Evolutionary conservation across 495 filamentous ascomycete genomes (phyloP), one percentile per base, ranked within the genome.

Genomic region (Penicillium paradoxum): DNA sequence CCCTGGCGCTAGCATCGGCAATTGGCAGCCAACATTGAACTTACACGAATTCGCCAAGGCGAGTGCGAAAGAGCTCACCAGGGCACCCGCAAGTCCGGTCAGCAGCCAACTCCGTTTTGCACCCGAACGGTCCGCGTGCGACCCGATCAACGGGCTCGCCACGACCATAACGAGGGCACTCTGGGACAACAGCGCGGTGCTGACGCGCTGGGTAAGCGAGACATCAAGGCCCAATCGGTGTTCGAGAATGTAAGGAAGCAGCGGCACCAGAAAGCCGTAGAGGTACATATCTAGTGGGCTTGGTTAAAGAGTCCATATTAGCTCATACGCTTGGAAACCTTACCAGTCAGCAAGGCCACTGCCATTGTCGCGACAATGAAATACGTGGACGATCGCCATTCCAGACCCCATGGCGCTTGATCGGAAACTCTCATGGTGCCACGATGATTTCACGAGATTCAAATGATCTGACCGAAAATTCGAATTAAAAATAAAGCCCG

Each of bases 301-400:
- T 90, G 48, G 87, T 89, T 68, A 75, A 22, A 3, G 18, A 39
- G 5, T 15, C 15, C 29, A 0, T n/a, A 10, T 14, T 22, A 5
- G 9, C 1, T 7, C 38, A 19, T 9, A 13, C 33, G 11, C 1
- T 89, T 44, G 80, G 79, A 56, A 86, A 25, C 1, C 32, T 19
- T 54, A 63, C 59, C 59, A 7, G 54, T 58, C 19, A 62, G 58
- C 19, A 65, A 22, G 34, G 62, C 59, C 41, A 65, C 57, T 19
- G 57, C 60, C 52, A 64, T 56, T 19, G 60, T 44, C 17, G 52
- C 41, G 22, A 64, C 56, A 42, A 64, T 61, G 32, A 66, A 63
- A 37, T 53, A 39, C 1, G 49, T 40, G 24, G 57, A 66, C 9
- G 63, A 66, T n/a, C 60, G 60, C 60, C 63, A 65, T 60, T 32